A percentile compares a stretch with the other conserved stretches of the same genome.
Evolutionary conservation across 108 stramenopile species (phyloP).

Genomic region (Ochromonas danica): DNA sequence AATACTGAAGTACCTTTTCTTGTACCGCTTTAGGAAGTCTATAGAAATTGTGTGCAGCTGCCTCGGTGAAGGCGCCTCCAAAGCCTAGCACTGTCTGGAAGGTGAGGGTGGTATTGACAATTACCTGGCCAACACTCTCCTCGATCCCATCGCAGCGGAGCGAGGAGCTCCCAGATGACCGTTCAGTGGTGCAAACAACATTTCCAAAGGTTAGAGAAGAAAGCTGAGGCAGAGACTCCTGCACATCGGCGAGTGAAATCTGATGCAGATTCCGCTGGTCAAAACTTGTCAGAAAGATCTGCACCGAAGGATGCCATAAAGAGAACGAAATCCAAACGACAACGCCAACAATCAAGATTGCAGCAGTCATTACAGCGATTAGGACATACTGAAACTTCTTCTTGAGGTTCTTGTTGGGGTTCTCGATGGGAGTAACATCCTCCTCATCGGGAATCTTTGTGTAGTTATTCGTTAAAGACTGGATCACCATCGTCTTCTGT

Average conservation of each 20-base stretch:
- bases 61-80: constrained; percentile 95
- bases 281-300: neutral
- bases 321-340: neutral
- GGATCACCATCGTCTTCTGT: too few relatives aligned
- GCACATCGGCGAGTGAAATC: neutral
- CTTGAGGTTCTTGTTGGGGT: too few relatives aligned
- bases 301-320: neutral
- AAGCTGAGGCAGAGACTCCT: neutral
- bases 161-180: neutral
- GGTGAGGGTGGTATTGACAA: constrained; percentile 36
- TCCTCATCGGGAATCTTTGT: constrained; percentile 10
- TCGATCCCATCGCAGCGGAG: neutral
- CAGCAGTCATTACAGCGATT: neutral
- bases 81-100: constrained; percentile 74
- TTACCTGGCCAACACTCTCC: too few relatives aligned
- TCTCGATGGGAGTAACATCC: constrained; percentile 18
- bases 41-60: constrained; percentile 74
- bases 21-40: constrained; percentile 66
- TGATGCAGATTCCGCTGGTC: neutral
- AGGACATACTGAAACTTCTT: too few relatives aligned
- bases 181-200: neutral
- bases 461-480: too few relatives aligned
- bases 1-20: constrained; percentile 72
- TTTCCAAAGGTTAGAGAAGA: neutral
- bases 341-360: neutral